These are phyloP conservation scores for Yarrowia deformans DNA, from an alignment of 805 yeast genomes.

Conservation along the genomic window DNA sequence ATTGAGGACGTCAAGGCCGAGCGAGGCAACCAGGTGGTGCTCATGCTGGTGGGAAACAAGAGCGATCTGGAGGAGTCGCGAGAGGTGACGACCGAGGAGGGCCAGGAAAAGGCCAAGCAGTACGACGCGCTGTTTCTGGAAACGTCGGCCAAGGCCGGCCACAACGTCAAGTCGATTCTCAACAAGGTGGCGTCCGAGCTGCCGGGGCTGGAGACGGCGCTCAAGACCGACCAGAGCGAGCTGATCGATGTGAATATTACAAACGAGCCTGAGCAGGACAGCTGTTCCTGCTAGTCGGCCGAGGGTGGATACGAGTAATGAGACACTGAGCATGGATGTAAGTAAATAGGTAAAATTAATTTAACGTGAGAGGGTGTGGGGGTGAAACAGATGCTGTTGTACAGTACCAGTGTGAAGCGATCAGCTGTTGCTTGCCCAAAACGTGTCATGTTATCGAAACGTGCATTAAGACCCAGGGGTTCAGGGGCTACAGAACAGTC, in stretches of 20 bases:
- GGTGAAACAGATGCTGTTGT: too few relatives aligned
- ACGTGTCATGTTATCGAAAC: too few relatives aligned
- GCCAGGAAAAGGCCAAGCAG: conserved; percentile 77
- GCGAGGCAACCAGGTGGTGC: conserved; percentile 85
- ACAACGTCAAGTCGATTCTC: conserved; percentile 88
- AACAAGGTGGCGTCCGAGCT: conserved; percentile 88
- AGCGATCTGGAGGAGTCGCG: conserved; percentile 83
- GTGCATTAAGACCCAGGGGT: too few relatives aligned
- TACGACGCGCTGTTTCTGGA: conserved; percentile 85
- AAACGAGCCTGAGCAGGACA: conserved; percentile 34
- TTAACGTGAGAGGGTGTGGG: not conserved
- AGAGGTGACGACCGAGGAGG: conserved; percentile 87
- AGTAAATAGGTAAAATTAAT: conserved; percentile 30
- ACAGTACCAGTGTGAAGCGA: too few relatives aligned
- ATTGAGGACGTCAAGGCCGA: conserved; percentile 92
- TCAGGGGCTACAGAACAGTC: too few relatives aligned
- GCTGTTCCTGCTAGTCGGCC: conserved; percentile 23
- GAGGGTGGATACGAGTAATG: not conserved
- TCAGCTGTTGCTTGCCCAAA: too few relatives aligned
- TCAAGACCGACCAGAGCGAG: conserved; percentile 45
- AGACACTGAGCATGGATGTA: conserved; percentile 27
- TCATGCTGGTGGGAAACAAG: conserved; percentile 92
- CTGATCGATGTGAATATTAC: conserved; percentile 39
- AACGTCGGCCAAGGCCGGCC: conserved; percentile 93
- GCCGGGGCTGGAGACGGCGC: conserved; percentile 72